Conservation (phyloP, 768 basidiomycete genomes). For the Lactifluus echinatus region DNA sequence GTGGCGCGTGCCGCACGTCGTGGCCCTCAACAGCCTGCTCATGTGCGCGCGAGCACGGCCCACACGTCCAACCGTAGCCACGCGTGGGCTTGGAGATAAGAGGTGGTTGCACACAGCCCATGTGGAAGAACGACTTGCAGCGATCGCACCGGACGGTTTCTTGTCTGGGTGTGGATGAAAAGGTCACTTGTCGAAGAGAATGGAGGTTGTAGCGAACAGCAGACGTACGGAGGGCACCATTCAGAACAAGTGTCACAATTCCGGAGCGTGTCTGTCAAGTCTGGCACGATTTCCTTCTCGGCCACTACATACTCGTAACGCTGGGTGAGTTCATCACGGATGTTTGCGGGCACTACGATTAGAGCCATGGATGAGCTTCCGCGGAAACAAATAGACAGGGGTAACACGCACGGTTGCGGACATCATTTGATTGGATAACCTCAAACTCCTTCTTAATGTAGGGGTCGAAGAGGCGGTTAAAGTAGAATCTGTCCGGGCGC, state of each 20-base stretch:
- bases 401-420: conserved; percentile 72
- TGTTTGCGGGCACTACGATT: conserved; percentile 60
- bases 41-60: conserved; percentile 80
- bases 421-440: conserved; percentile 77
- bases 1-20: conserved; percentile 49
- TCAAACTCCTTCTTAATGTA: conserved; percentile 99
- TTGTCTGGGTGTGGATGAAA: conserved; percentile 37
- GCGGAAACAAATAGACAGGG: neutral
- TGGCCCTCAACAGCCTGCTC: conserved; percentile 80
- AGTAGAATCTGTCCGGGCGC: conserved; percentile 92
- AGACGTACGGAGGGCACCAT: conserved; percentile 80
- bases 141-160: conserved; percentile 86
- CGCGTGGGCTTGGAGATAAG: conserved; percentile 84
- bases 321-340: conserved; percentile 63
- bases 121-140: conserved; percentile 92
- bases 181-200: conserved; percentile 10
- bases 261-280: conserved; percentile 79
- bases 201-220: neutral
- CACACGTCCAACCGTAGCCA: conserved; percentile 97
- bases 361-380: conserved; percentile 18
- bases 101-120: conserved; percentile 89
- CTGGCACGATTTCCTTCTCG: conserved; percentile 87
- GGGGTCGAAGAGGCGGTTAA: conserved; percentile 90
- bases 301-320: conserved; percentile 94
- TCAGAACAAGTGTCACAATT: conserved; percentile 77